Evolutionary conservation across 306 rosid species (phyloP), one percentile per base, ranked within the genome.

Genomic region (Lagenaria siceraria): DNA sequence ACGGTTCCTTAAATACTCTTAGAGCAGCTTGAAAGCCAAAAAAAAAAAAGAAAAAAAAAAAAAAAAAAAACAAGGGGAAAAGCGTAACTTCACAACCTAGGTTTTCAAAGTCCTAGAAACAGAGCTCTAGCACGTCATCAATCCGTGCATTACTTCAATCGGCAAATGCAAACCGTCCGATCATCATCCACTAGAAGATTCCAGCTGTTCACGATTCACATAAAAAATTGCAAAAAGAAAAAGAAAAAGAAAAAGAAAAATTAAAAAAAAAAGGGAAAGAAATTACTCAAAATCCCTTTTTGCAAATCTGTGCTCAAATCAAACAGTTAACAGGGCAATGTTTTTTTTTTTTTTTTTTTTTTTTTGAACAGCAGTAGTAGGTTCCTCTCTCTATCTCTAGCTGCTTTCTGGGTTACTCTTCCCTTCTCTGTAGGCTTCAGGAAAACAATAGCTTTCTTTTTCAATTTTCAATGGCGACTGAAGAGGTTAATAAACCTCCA

Each of bases 391-490:
- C 42, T 46, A 8, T 78, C 63, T 78, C 31, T 60, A 38, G 76
- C 60, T 68, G 71, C 15, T 69, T 72, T 58, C 43, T 18, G 66
- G 46, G 17, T 58, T 33, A 56, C n/a, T 49, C 56, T 43, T 15
- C 33, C 13, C 18, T 42, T 43, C 38, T 70, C 38, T 70, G 56
- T 48, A 48, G 59, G 15, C 58, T 71, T 48, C 76, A 8, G 33
- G 13, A 27, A 46, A 46, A 43, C 25, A 13, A 43, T 43, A 43
- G 22, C 76, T 43, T 68, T 19, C 49, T 35, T 35, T 71, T 48
- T 71, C 84, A 48, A 31, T 49, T 85, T 80, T 75, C 61, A 84
- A 90, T 92, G 97, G 96, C 93, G 76, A 55, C 89, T 21, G 87
- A 63, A 84, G 87, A 82, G 64, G 81, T 84, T 79, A 84, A 83